Percentiles rank a stretch among this genome's conserved stretches.
These are phyloP conservation scores for Hortiboletus flavorubellus DNA, from an alignment of 768 basidiomycete genomes.

Conservation along the genomic window DNA sequence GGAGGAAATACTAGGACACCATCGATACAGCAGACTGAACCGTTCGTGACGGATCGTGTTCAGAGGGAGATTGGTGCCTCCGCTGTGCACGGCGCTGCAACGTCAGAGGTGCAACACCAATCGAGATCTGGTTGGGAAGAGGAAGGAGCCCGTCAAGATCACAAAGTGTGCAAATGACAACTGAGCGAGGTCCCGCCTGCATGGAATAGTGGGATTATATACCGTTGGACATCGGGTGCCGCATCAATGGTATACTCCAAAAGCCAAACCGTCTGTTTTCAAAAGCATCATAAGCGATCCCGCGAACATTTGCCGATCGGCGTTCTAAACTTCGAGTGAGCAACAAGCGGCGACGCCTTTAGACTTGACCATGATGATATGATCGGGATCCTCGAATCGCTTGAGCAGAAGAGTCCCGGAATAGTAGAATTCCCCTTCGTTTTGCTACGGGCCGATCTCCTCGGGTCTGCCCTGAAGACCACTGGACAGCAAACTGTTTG, in stretches of 20 bases:
- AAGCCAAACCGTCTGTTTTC: neutral
- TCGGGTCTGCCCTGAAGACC: neutral
- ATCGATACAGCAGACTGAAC: neutral
- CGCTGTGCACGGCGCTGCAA: conserved; percentile 12
- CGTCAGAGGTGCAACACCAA: conserved; percentile 8
- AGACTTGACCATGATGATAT: conserved; percentile 22
- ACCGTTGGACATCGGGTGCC: neutral
- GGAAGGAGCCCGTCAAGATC: conserved; percentile 1
- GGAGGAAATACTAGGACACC: conserved; percentile 1
- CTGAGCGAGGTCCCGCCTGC: neutral
- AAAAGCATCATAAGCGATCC: conserved; percentile 25
- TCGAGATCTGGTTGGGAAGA: conserved; percentile 5
- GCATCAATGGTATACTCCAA: neutral
- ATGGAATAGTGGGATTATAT: neutral
- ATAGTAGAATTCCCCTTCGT: conserved; percentile 13
- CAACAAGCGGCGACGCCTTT: conserved; percentile 29
- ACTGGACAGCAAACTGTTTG: neutral
- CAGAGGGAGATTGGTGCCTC: neutral
- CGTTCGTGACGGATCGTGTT: neutral
- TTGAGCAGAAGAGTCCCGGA: conserved; percentile 20
- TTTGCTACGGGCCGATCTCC: conserved; percentile 25
- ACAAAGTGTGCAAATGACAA: neutral
- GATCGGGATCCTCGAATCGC: conserved; percentile 31
- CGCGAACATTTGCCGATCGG: conserved; percentile 32
- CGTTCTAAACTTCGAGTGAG: conserved; percentile 12